Evolutionary conservation across 495 filamentous ascomycete genomes (phyloP).

Genomic region (Penicillium maclennaniae): DNA sequence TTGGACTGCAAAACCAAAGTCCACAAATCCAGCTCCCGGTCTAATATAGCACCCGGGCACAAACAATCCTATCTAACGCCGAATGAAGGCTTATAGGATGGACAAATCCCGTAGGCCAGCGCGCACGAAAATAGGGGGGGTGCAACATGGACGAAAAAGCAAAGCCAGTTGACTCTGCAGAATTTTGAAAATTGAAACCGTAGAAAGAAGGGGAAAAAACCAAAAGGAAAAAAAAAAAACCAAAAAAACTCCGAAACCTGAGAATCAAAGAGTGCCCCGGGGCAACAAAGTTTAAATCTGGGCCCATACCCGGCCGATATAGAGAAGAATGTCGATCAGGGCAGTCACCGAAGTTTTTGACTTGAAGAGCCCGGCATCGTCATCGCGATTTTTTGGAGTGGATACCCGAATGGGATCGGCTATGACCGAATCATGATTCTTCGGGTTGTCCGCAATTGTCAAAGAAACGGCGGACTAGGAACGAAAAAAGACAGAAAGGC

Average conservation of each 20-base stretch:
- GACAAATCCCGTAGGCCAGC: not conserved
- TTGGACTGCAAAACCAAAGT: not conserved
- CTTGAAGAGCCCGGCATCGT: slow-evolving; percentile 10
- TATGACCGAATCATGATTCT: slow-evolving; percentile 21
- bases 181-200: not conserved
- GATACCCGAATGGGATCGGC: slow-evolving; percentile 11
- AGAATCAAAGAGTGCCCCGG: no score
- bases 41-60: not conserved
- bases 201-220: no score
- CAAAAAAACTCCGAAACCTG: not conserved
- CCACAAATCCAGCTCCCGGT: not conserved
- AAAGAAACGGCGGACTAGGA: slow-evolving; percentile 9
- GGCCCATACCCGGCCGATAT: not conserved
- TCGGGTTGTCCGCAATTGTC: slow-evolving; percentile 8
- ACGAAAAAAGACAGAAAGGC: slow-evolving; percentile 4
- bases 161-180: slow-evolving; percentile 10
- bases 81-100: not conserved
- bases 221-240: not conserved
- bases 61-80: not conserved
- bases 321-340: slow-evolving; percentile 20
- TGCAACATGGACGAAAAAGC: not conserved
- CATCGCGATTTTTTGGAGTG: slow-evolving; percentile 8
- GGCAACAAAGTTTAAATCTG: slow-evolving; percentile 16
- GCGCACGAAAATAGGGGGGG: not conserved
- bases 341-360: slow-evolving; percentile 11